Evolutionary conservation across 805 yeast species (phyloP).

Genomic region (Starmera quercuum): DNA sequence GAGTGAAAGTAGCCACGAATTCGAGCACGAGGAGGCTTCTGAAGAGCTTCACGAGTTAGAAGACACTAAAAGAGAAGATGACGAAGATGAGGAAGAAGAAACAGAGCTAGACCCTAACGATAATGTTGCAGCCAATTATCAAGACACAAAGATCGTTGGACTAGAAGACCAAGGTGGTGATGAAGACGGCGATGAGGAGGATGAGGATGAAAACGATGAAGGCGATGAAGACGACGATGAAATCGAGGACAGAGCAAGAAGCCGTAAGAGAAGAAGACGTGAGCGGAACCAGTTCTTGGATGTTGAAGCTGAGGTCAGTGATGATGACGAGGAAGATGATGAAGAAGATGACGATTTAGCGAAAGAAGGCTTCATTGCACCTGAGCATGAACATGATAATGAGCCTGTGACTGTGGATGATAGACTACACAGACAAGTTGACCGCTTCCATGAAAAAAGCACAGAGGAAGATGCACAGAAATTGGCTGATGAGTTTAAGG

Average conservation of each 20-base stretch:
- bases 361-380: constrained; percentile 75
- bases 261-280: constrained; percentile 36
- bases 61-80: constrained; percentile 15
- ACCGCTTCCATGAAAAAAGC: constrained; percentile 75
- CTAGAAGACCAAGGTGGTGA: constrained; percentile 21
- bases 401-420: constrained; percentile 45
- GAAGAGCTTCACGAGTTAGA: constrained; percentile 18
- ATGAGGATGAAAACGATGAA: constrained; percentile 37
- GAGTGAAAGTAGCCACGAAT: constrained; percentile 15
- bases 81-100: constrained; percentile 14
- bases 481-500: constrained; percentile 85
- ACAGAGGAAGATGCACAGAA: constrained; percentile 94
- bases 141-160: constrained; percentile 8
- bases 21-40: constrained; percentile 14
- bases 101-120: constrained; percentile 3
- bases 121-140: constrained; percentile 5
- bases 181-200: constrained; percentile 27
- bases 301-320: constrained; percentile 96
- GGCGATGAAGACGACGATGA: constrained; percentile 57
- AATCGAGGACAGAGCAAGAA: constrained; percentile 40
- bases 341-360: constrained; percentile 88
- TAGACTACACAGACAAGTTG: constrained; percentile 85
- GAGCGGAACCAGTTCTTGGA: constrained; percentile 81
- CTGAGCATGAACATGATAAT: constrained; percentile 62
- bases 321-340: constrained; percentile 92